Evolutionary conservation across 176 grass and related monocot species (phyloP), one percentile per base, ranked within the genome.

Genomic region (Pontederia crassipes): DNA sequence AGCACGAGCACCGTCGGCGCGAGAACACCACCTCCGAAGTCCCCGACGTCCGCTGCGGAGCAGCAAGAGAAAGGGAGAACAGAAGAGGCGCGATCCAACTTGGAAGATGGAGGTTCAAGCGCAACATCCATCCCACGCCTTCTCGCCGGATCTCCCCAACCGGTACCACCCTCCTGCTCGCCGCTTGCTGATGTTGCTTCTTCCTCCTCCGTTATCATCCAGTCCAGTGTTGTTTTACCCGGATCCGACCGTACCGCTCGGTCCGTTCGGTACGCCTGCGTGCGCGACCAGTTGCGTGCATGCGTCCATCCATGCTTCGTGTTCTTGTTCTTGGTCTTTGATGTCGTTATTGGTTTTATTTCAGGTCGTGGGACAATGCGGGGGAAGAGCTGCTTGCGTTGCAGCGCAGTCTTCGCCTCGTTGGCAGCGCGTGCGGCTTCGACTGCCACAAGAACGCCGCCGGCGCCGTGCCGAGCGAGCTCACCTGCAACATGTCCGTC

Each of bases 21-120:
- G 6, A 40, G 6, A 40, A 40, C 32, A 40, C 32, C 32, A 40
- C 32, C 32, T 1, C 20, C 20, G 20, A 24, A 24, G 20, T 24
- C 20, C 20, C 20, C 20, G 20, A 24, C 20, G 20, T 24, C 20
- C 20, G 20, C 20, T 24, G 20, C 20, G 20, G 20, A 24, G 1
- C 20, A 24, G 20, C 20, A 24, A 24, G 20, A 24, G 20, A 24
- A 24, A 24, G 20, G 20, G 20, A 24, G 20, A 1, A 24, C 20
- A 24, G 20, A 24, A 24, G 20, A 24, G 20, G 20, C 32, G 32
- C 6, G 32, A 40, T 40, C 32, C 32, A 7, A 1, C 4, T 40
- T 7, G 32, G 1, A 11, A 13, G 32, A 87, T 87, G 84, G 79
- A 79, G 13, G 84, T 87, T 57, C 79, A 86, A 72, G 80, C 84